A percentile compares a stretch with the other conserved stretches of the same genome.
These are phyloP conservation scores for Phytophthora vignae DNA, from an alignment of 352 stramenopile species.

Conservation along the genomic window DNA sequence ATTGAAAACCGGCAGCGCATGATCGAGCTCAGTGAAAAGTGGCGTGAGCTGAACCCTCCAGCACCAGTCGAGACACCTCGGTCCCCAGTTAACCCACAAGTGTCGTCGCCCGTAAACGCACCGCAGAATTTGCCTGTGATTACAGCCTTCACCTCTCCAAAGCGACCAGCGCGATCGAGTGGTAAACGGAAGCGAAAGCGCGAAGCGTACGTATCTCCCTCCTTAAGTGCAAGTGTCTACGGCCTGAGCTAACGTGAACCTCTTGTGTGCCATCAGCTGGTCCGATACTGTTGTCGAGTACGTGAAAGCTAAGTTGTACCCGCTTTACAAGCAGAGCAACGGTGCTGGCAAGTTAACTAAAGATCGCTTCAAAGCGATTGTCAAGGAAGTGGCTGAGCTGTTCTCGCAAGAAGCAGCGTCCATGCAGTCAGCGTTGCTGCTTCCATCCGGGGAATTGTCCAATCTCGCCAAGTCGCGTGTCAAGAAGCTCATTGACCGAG, in stretches of 20 bases:
- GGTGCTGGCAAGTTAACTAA: slow-evolving; percentile 63
- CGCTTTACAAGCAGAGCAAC: slow-evolving; percentile 71
- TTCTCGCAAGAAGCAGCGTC: slow-evolving; percentile 66
- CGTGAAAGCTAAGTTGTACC: slow-evolving; percentile 84
- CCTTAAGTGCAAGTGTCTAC: not conserved
- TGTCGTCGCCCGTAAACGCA: slow-evolving; percentile 19
- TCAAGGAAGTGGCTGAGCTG: slow-evolving; percentile 67
- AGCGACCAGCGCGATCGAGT: slow-evolving; percentile 34
- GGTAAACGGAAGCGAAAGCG: slow-evolving; percentile 56
- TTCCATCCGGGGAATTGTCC: slow-evolving; percentile 52
- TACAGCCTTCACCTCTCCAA: slow-evolving; percentile 51
- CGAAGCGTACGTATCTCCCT: slow-evolving; percentile 46
- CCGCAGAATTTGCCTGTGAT: slow-evolving; percentile 49
- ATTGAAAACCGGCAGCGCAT: slow-evolving; percentile 50
- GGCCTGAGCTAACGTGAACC: slow-evolving; percentile 1
- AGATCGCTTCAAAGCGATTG: slow-evolving; percentile 83
- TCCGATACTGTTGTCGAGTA: slow-evolving; percentile 68
- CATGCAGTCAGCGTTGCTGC: slow-evolving; percentile 68
- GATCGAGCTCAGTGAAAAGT: slow-evolving; percentile 50
- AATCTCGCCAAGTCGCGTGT: slow-evolving; percentile 72
- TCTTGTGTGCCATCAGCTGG: slow-evolving; percentile 45
- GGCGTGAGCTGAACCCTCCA: slow-evolving; percentile 54
- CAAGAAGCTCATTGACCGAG: slow-evolving; percentile 76
- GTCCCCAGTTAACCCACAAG: slow-evolving; percentile 19
- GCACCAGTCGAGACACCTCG: slow-evolving; percentile 13